Evolutionary conservation across 2,329 filamentous ascomycete species (phyloP), one percentile per base, ranked within the genome.

Genomic region (Penicillium polonicum): DNA sequence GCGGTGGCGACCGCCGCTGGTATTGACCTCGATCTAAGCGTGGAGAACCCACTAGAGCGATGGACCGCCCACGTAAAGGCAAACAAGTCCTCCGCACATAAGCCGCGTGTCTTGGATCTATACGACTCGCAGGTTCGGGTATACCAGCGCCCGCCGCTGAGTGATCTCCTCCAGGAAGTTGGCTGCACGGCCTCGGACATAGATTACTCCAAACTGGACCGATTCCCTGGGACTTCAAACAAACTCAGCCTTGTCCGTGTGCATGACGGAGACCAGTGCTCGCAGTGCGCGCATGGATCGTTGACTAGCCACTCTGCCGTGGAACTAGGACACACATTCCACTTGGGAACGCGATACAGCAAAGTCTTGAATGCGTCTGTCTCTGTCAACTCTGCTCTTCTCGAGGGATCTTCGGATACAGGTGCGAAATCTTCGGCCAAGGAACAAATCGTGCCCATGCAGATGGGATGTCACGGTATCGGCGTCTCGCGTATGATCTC

Each of bases 401-500:
- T 62, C 50, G 45, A 59, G 8, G 64, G 31, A 29, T 57, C 64
- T 21, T 50, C 62, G 10, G 48, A 51, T 23, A 19, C 64, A 36
- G 43, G 54, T n/a, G 60, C 68, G 45, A 65, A 63, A n/a, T 70
- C 64, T 27, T 45, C 51, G 29, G 58, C 66, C 17, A 66, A 72
- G 25, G 62, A 68, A 46, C 67, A 75, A 17, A 72, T 73, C 9
- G 80, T 85, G 0, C 80, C 86, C 0, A 82, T 96, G 68, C 86
- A 96, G 63, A 99, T 99, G 94, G 94, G 94, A 55, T 99, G 94
- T 72, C 91, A 97, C 70, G 94, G 94, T 0, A 95, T 99, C 60
- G 94, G 94, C 2, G 86, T 99, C 19, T 96, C 92, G 5, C 88
- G 94, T 44, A 87, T 99, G 66, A 88, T 99, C 60, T 92, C 88